Evolutionary conservation across 345 rosid species (phyloP).

Genomic region (Pistacia atlantica): DNA sequence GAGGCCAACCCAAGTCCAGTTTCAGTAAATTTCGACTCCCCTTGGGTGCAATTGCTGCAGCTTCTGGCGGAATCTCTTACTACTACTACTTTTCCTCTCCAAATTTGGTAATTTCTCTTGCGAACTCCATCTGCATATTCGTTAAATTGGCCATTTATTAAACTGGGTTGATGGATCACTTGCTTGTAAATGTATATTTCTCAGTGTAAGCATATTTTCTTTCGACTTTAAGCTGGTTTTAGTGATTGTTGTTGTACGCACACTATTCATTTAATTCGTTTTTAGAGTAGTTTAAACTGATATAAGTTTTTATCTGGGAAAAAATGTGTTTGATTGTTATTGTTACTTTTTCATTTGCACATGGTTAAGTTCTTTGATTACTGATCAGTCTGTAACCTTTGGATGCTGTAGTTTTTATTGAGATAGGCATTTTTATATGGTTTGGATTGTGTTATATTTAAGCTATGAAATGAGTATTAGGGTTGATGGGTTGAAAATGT

Average conservation of each 20-base stretch:
- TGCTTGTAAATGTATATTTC: background rate
- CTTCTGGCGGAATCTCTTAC: conserved; percentile 80
- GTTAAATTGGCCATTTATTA: conserved; percentile 1
- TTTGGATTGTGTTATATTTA: background rate
- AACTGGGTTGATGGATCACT: background rate
- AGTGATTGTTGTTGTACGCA: background rate
- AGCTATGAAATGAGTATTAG: background rate
- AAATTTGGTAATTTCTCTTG: conserved; percentile 48
- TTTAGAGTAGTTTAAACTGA: background rate
- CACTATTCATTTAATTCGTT: background rate
- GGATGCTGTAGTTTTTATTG: too few species aligned
- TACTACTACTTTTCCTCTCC: conserved; percentile 57
- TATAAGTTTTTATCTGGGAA: background rate
- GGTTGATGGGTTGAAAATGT: background rate
- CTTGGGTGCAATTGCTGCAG: conserved; percentile 70
- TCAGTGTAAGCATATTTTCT: background rate
- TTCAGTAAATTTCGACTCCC: conserved; percentile 52
- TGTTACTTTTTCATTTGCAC: background rate
- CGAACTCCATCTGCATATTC: conserved; percentile 11
- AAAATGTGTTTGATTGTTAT: background rate
- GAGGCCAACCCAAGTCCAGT: conserved; percentile 45
- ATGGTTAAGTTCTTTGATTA: background rate
- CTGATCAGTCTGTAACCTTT: background rate
- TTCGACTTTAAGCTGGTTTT: background rate
- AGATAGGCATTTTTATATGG: background rate